phyloP scores from a whole-genome alignment of 2,329 filamentous ascomycete genomes.

The Neurospora crassa region DNA sequence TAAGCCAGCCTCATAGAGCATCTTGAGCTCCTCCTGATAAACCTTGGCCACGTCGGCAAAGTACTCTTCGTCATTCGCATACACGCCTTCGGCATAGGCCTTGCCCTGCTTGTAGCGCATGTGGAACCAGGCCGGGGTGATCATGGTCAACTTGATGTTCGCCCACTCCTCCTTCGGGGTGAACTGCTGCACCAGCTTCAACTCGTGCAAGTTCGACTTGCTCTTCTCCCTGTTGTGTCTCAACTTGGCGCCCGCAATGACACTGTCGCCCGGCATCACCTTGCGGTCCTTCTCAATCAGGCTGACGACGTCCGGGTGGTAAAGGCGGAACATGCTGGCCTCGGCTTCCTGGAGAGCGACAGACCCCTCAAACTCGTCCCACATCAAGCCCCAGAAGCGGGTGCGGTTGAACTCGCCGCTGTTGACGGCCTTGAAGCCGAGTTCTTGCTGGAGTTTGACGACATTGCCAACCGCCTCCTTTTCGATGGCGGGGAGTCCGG shows the following conservation, averaged over 20 bases:
- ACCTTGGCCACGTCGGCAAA: constrained; percentile 56
- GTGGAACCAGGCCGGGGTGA: constrained; percentile 46
- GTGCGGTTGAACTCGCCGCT: constrained; percentile 60
- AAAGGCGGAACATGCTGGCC: constrained; percentile 41
- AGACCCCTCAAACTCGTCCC: constrained; percentile 44
- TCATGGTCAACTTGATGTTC: constrained; percentile 45
- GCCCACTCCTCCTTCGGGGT: constrained; percentile 38
- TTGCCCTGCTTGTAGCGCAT: constrained; percentile 44
- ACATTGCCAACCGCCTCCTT: constrained; percentile 56
- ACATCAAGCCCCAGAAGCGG: constrained; percentile 43
- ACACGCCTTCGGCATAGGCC: constrained; percentile 47
- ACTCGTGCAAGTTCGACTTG: constrained; percentile 39
- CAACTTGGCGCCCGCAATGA: constrained; percentile 41
- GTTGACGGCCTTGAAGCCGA: constrained; percentile 57
- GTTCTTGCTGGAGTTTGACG: constrained; percentile 56
- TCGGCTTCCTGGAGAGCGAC: constrained; percentile 39
- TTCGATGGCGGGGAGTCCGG: constrained; percentile 49
- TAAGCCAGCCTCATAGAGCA: constrained; percentile 52
- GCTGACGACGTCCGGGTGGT: constrained; percentile 45
- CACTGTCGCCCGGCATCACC: constrained; percentile 46
- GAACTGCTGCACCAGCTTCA: constrained; percentile 35
- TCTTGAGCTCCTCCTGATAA: constrained; percentile 52
- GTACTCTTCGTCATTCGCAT: constrained; percentile 49
- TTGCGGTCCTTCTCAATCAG: constrained; percentile 42
- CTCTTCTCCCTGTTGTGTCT: constrained; percentile 31